phyloP scores from a whole-genome alignment of 2,329 filamentous ascomycete genomes.

The Alternaria tenuissima region DNA sequence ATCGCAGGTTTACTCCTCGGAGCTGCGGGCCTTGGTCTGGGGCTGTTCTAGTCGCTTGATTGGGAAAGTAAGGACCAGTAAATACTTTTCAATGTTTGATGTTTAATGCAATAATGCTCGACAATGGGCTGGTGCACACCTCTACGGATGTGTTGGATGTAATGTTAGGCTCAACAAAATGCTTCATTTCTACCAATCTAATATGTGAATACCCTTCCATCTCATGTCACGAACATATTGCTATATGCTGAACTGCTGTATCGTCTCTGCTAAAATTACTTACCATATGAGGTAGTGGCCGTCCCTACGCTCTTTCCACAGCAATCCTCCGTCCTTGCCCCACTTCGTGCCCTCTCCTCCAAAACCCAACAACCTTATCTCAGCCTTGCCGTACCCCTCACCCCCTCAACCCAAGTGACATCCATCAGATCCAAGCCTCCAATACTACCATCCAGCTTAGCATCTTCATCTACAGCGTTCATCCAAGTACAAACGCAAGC shows the following conservation, averaged over 20 bases:
- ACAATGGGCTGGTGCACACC: neutral
- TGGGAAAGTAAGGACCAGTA: neutral
- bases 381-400: neutral
- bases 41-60: slow-evolving; percentile 24
- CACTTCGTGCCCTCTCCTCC: neutral
- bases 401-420: neutral
- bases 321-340: neutral
- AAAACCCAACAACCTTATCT: neutral
- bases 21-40: slow-evolving; percentile 36
- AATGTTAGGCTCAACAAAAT: slow-evolving; percentile 5
- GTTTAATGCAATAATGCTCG: slow-evolving; percentile 1
- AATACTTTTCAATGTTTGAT: slow-evolving; percentile 11
- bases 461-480: neutral
- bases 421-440: neutral
- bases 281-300: neutral
- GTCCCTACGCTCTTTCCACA: neutral
- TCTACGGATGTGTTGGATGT: slow-evolving; percentile 9
- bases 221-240: neutral
- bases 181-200: neutral
- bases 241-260: neutral
- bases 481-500: neutral
- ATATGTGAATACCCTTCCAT: too few relatives aligned
- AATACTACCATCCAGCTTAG: neutral
- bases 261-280: neutral
- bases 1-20: slow-evolving; percentile 34